Evolutionary conservation across 164 flowering plant species (phyloP), one percentile per base, ranked within the genome.

Genomic region (Liriodendron chinense): DNA sequence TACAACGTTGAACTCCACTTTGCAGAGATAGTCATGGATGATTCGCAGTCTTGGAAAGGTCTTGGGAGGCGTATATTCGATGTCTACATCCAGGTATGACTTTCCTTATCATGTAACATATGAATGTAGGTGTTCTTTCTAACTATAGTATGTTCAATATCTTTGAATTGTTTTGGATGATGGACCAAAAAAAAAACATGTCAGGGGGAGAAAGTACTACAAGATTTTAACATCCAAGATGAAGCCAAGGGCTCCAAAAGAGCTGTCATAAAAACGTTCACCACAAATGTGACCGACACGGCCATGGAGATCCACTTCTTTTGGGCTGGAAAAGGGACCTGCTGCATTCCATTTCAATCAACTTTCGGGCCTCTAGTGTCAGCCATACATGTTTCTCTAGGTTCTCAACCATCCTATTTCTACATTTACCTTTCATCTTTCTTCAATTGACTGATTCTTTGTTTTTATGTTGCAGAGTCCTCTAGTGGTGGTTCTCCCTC

Each of bases 301-400:
- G 86, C 88, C n/a, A 53, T 94, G 72, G 94, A 91, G 80, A 91
- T 93, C 74, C 91, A 84, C 74, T 81, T 93, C 68, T 88, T 85
- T 78, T 93, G 97, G 96, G 59, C 86, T 10, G 96, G 98, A 5
- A 90, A 87, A 81, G 97, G 98, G 73, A 89, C 97, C 4, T 86
- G 76, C 22, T 85, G 86, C 20, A 82, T 90, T 75, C 98, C 97
- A 14, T 71, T 49, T 8, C 85, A 90, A 82, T 87, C 88, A 47
- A 85, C 86, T 65, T 87, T 89, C 84, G 98, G 98, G 26, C 98
- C 98, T 57, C 90, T 92, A 14, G 87, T 94, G 70, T 92, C 95
- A 22, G 98, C 96, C 10, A 90, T 94, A 68, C 84, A 80, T 75
- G 85, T 72, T 67, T 78, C 78, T 62, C 80, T 65, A 82, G 88